Percentiles rank a stretch among this genome's conserved stretches.
phyloP scores from a whole-genome alignment of 1,139 yeast genomes.

The Candida pseudocylindracea region DNA sequence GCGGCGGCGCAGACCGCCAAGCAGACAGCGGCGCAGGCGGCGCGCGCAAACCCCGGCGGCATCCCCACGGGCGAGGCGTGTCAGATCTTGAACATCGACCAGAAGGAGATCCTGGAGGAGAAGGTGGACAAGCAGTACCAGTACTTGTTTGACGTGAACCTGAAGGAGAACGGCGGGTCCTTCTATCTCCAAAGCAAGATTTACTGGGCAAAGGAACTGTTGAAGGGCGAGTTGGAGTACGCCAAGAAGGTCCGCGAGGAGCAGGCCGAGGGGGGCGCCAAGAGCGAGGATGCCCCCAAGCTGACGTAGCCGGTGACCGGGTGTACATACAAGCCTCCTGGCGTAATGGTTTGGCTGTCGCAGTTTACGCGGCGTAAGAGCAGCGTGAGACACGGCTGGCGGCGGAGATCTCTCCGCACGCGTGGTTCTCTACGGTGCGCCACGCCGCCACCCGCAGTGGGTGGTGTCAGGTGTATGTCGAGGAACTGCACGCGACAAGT shows the following conservation, averaged over 20 bases:
- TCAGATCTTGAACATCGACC: constrained; percentile 69
- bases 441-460: too few relatives aligned
- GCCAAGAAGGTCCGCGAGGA: constrained; percentile 12
- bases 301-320: too few relatives aligned
- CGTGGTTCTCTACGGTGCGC: too few relatives aligned
- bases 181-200: constrained; percentile 86
- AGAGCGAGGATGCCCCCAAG: not conserved
- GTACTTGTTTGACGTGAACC: constrained; percentile 69
- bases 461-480: too few relatives aligned
- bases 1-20: constrained; percentile 76
- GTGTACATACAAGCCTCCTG: too few relatives aligned
- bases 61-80: constrained; percentile 76
- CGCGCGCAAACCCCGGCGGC: constrained; percentile 37
- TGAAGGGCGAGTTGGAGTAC: constrained; percentile 22
- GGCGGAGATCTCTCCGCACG: too few relatives aligned
- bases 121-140: constrained; percentile 56
- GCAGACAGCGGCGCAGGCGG: constrained; percentile 28
- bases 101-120: constrained; percentile 27
- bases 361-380: too few relatives aligned
- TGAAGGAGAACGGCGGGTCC: constrained; percentile 85
- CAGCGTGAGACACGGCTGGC: too few relatives aligned
- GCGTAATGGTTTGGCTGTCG: too few relatives aligned
- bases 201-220: constrained; percentile 37
- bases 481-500: too few relatives aligned
- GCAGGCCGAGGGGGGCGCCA: constrained; percentile 4